Percentiles rank a stretch among this genome's conserved stretches.
These are phyloP conservation scores for Neoboletus magnificus DNA, from an alignment of 768 basidiomycete genomes.

Conservation along the genomic window DNA sequence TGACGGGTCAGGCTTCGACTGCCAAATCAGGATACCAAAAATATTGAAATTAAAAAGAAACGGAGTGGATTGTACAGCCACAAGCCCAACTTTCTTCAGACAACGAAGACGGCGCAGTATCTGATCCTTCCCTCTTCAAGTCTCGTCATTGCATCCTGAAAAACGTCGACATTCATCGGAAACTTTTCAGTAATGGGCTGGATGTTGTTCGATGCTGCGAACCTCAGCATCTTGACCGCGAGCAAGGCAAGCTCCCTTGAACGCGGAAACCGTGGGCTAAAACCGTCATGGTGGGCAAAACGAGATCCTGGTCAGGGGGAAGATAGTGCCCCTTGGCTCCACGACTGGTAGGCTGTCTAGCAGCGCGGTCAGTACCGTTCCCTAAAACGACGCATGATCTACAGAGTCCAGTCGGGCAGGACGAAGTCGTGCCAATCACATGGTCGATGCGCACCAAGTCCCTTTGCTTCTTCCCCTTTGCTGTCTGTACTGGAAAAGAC, in stretches of 20 bases:
- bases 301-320: conserved; percentile 27
- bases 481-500: conserved; percentile 34
- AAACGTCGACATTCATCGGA: conserved; percentile 29
- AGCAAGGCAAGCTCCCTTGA: conserved; percentile 25
- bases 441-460: conserved; percentile 34
- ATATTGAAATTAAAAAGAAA: background rate
- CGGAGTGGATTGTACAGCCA: too few relatives aligned
- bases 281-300: conserved; percentile 20
- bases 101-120: conserved; percentile 32
- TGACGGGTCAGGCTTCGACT: conserved; percentile 18
- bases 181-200: conserved; percentile 32
- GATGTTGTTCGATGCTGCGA: conserved; percentile 31
- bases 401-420: conserved; percentile 32
- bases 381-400: background rate
- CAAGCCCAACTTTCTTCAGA: background rate
- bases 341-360: conserved; percentile 26
- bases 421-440: conserved; percentile 32
- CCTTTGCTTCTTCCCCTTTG: conserved; percentile 33
- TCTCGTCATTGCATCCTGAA: conserved; percentile 27
- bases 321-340: conserved; percentile 21
- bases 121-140: conserved; percentile 27
- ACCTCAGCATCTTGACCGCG: conserved; percentile 34
- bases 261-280: conserved; percentile 17
- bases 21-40: background rate
- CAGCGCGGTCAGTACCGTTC: background rate